Evolutionary conservation across 192 early-diverging fungal genomes (phyloP), one percentile per base, ranked within the genome.

Genomic region (Phlyctochytrium planicorne): DNA sequence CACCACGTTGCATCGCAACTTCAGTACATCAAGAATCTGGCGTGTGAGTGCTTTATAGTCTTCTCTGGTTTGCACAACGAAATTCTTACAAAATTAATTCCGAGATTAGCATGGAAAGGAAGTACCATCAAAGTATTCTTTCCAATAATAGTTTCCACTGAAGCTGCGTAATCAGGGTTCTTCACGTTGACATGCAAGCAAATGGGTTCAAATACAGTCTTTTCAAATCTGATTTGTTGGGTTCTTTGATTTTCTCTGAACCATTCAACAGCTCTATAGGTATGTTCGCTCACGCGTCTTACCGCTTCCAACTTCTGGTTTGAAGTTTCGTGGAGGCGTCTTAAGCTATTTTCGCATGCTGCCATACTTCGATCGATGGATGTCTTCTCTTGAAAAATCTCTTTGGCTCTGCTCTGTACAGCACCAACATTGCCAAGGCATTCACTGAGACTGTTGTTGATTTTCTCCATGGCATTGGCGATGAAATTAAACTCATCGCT

Each of bases 31-130:
- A 59, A 88, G 79, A 17, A 89, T 61, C 62, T 90, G 81, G 12
- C 76, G 65, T 3, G 87, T 88, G 31, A 98, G 79, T 6, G 63
- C 61, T 2, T 83, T 60, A 75, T 98, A 98, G 72, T 98, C 95
- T 31, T 81, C 82, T 59, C 88, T 72, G 27, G 85, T 78, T 70
- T 94, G 89, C 32, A 87, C 87, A 0, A 96, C 87, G 75, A 94
- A 94, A 3, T 80, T 90, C 83, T 32, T 50, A 34, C 14, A 12
- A 37, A 63, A 29, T 27, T 30, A 2, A 31, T 3, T 17, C 12
- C n/a, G n/a, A n/a, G n/a, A n/a, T n/a, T n/a, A 66, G 53, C 33
- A 27, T 16, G 1, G 34, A 37, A 74, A 60, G 24, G 56, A 16
- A 59, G 55, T 32, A 88, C 87, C 67, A 81, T 79, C 67, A 88